Conservation (phyloP, 2,329 filamentous ascomycete species). For the Dothistroma pini region DNA sequence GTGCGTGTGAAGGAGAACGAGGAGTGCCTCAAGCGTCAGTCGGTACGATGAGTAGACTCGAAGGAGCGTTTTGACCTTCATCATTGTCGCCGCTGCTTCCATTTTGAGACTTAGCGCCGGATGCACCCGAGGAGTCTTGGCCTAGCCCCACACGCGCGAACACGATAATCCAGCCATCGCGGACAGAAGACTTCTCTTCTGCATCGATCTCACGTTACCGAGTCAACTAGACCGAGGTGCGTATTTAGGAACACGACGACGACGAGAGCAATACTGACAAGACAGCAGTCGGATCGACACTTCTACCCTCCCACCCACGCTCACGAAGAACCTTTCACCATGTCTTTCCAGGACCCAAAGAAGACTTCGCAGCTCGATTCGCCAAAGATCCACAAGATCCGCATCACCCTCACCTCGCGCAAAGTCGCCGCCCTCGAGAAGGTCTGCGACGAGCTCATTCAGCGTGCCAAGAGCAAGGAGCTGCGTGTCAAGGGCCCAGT, state of each 20-base stretch:
- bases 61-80: slow-evolving; percentile 1
- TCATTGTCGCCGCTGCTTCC: background rate
- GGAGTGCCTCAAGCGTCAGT: background rate
- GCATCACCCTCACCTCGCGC: slow-evolving; percentile 93
- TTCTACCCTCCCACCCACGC: slow-evolving; percentile 28
- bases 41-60: slow-evolving; percentile 7
- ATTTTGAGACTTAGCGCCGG: slow-evolving; percentile 4
- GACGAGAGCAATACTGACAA: slow-evolving; percentile 13
- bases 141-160: background rate
- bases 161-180: slow-evolving; percentile 11
- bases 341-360: slow-evolving; percentile 94
- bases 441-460: slow-evolving; percentile 96
- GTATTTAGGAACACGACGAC: background rate
- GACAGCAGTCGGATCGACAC: slow-evolving; percentile 47
- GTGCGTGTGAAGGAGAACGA: background rate
- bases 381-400: slow-evolving; percentile 95
- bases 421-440: slow-evolving; percentile 97
- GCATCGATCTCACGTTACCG: slow-evolving; percentile 53
- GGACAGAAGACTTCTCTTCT: slow-evolving; percentile 24
- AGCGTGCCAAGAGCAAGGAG: slow-evolving; percentile 98
- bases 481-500: slow-evolving; percentile 98
- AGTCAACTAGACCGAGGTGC: slow-evolving; percentile 37
- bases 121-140: slow-evolving; percentile 8
- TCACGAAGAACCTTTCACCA: slow-evolving; percentile 48
- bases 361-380: slow-evolving; percentile 83